These are phyloP conservation scores for Urtica urens DNA, from an alignment of 306 rosid species.

Conservation along the genomic window DNA sequence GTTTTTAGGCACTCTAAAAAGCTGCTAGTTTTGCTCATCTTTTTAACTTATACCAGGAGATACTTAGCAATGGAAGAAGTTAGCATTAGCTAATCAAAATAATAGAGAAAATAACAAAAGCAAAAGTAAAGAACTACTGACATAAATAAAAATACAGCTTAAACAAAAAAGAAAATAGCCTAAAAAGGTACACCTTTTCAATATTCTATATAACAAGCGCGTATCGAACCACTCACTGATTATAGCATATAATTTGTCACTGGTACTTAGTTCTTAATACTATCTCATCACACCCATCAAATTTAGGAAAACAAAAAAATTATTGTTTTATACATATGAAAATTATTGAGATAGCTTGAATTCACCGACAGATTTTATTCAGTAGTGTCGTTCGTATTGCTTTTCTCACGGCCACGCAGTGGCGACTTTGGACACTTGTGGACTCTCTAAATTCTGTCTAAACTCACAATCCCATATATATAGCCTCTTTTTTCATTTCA, in stretches of 20 bases:
- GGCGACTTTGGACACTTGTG: constrained; percentile 33
- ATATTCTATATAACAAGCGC: not conserved
- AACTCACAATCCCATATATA: constrained; percentile 16
- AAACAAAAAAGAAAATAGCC: not conserved
- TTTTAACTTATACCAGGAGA: too few species aligned
- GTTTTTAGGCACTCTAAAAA: too few species aligned
- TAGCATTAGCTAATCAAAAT: too few species aligned
- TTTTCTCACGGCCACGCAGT: constrained; percentile 25
- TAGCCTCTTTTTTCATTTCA: constrained; percentile 4
- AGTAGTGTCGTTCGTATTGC: too few species aligned
- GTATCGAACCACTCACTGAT: not conserved
- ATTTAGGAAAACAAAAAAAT: not conserved
- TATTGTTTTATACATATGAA: not conserved
- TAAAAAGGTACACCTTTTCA: constrained; percentile 8
- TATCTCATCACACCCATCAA: not conserved
- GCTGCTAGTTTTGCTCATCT: too few species aligned
- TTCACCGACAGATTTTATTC: too few species aligned
- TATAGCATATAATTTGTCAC: not conserved
- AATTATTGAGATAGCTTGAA: too few species aligned
- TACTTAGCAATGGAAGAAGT: too few species aligned
- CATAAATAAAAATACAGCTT: not conserved
- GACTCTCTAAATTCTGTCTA: constrained; percentile 25
- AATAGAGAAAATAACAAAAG: too few species aligned
- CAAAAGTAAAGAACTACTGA: not conserved
- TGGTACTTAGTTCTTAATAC: too few species aligned